A percentile compares a stretch with the other conserved stretches of the same genome.
Conservation (phyloP, 2,329 filamentous ascomycete genomes). For the Epichloe baconii region DNA sequence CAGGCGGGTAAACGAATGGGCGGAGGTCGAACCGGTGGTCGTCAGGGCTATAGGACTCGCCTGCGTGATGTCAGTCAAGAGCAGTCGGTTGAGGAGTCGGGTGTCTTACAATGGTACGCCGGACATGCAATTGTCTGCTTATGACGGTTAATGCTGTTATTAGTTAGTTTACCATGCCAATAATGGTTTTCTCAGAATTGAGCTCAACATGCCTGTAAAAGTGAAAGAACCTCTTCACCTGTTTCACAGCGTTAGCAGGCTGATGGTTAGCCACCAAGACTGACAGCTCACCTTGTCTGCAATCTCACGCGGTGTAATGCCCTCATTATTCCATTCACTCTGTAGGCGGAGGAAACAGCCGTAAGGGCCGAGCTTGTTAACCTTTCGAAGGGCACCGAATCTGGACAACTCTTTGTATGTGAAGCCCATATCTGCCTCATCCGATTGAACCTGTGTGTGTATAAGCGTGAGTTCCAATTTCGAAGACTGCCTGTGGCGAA, state of each 20-base stretch:
- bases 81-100: neutral
- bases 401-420: slow-evolving; percentile 27
- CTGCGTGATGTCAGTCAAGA: neutral
- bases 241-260: neutral
- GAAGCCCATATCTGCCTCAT: slow-evolving; percentile 31
- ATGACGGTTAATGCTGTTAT: slow-evolving; percentile 5
- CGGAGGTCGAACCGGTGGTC: slow-evolving; percentile 8
- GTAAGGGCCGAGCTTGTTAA: slow-evolving; percentile 29
- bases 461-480: neutral
- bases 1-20: slow-evolving; percentile 17
- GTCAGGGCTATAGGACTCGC: slow-evolving; percentile 1
- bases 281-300: slow-evolving; percentile 11
- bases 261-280: neutral
- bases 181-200: neutral
- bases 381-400: slow-evolving; percentile 27
- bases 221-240: slow-evolving; percentile 1
- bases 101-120: neutral
- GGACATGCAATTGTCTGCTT: slow-evolving; percentile 1
- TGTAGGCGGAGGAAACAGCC: slow-evolving; percentile 26
- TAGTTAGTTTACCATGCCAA: too few species aligned
- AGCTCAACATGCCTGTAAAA: neutral
- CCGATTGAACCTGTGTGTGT: slow-evolving; percentile 15
- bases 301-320: slow-evolving; percentile 14
- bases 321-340: slow-evolving; percentile 21
- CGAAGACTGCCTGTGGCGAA: slow-evolving; percentile 8